Conservation (phyloP, 371 early-diverging fungal species). For the Mortierella sp. region DNA sequence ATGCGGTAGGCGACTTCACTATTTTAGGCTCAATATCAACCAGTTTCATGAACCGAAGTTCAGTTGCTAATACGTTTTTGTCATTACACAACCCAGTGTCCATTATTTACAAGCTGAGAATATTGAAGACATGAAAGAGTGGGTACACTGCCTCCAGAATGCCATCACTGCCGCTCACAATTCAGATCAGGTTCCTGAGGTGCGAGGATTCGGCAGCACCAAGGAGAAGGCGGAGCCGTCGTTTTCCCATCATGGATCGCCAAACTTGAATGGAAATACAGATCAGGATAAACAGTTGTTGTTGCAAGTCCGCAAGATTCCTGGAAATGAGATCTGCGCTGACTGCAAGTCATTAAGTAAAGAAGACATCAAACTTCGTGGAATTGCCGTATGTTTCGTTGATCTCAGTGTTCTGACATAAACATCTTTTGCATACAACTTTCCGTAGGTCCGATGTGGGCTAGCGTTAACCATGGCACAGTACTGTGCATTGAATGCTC, state of each 20-base stretch:
- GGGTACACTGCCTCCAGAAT: constrained; percentile 81
- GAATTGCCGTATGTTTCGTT: not conserved
- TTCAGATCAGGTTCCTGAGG: constrained; percentile 62
- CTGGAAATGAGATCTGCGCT: constrained; percentile 43
- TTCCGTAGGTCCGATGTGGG: constrained; percentile 87
- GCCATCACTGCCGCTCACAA: constrained; percentile 79
- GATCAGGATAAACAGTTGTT: constrained; percentile 45
- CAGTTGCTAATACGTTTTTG: not conserved
- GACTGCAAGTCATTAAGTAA: constrained; percentile 49
- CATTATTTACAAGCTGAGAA: constrained; percentile 89
- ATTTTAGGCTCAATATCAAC: not conserved
- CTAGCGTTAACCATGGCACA: constrained; percentile 91
- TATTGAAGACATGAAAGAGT: constrained; percentile 79
- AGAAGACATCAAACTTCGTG: not conserved
- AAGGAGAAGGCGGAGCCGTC: constrained; percentile 34
- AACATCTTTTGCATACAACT: not conserved
- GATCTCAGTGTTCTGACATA: not conserved
- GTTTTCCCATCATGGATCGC: constrained; percentile 41
- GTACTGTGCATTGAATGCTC: constrained; percentile 98
- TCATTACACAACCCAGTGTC: constrained; percentile 50
- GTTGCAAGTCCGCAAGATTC: constrained; percentile 47
- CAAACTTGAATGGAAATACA: constrained; percentile 54
- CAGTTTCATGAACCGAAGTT: not conserved
- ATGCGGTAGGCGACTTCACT: constrained; percentile 64
- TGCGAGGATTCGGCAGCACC: constrained; percentile 48